Percentiles rank a stretch among this genome's conserved stretches.
Conservation (phyloP, 169 alveolate species). For the Cryptosporidium bovis region DNA sequence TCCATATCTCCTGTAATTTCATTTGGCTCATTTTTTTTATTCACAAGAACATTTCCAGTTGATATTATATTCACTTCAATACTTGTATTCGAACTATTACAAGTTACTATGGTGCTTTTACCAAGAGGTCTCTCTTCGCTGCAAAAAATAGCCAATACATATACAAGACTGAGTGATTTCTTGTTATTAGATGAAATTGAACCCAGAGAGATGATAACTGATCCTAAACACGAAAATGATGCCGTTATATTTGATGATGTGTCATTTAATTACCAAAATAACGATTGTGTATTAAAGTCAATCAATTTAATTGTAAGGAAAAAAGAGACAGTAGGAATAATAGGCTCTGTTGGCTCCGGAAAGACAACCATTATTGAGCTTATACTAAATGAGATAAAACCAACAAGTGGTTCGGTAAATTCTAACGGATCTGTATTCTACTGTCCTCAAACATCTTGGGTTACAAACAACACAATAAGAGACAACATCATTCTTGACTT, state of each 20-base stretch:
- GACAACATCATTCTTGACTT: conserved; percentile 82
- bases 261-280: conserved; percentile 9
- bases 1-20: conserved; percentile 67
- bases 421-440: conserved; percentile 78
- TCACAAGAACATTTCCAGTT: conserved; percentile 20
- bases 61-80: conserved; percentile 59
- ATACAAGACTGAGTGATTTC: conserved; percentile 51
- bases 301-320: conserved; percentile 76
- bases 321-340: conserved; percentile 82
- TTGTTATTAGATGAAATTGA: conserved; percentile 16
- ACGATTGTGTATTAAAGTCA: conserved; percentile 35
- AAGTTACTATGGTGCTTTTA: conserved; percentile 27
- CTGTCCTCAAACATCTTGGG: conserved; percentile 81
- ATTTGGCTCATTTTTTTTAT: conserved; percentile 44
- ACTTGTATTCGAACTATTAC: conserved; percentile 40
- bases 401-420: conserved; percentile 76
- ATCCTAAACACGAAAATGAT: not conserved
- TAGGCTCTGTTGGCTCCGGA: conserved; percentile 88
- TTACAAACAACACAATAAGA: conserved; percentile 78
- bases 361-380: conserved; percentile 82
- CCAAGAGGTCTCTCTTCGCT: conserved; percentile 51
- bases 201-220: not conserved
- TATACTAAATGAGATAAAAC: conserved; percentile 77
- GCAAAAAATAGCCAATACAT: conserved; percentile 45
- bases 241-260: conserved; percentile 7